Percentiles rank a stretch among this genome's conserved stretches.
Evolutionary conservation across 2,329 filamentous ascomycete genomes (phyloP).

Genomic region (Aspergillus terreus): DNA sequence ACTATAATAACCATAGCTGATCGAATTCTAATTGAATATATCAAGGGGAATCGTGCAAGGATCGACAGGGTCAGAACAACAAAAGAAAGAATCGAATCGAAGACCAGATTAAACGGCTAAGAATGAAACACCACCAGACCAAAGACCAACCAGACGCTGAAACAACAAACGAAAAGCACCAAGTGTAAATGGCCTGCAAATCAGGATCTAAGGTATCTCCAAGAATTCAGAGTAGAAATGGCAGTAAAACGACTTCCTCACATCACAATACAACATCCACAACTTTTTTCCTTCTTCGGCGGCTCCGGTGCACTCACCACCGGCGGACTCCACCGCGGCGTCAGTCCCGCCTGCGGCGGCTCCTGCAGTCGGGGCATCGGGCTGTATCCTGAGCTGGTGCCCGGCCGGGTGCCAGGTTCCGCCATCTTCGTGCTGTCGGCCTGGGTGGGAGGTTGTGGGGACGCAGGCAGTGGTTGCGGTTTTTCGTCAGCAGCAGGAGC

Average conservation of each 20-base stretch:
- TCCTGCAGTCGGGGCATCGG: conserved; percentile 47
- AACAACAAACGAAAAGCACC: not conserved
- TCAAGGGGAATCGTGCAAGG: conserved; percentile 7
- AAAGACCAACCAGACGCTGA: not conserved
- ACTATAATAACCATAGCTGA: not conserved
- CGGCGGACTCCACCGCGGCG: conserved; percentile 40
- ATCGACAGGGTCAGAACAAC: conserved; percentile 4
- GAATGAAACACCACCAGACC: conserved; percentile 1
- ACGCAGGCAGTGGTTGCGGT: conserved; percentile 11
- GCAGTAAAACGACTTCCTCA: conserved; percentile 37
- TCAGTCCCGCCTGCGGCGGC: conserved; percentile 30
- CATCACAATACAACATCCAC: conserved; percentile 73
- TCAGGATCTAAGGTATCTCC: conserved; percentile 5
- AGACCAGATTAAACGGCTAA: not conserved
- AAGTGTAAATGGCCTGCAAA: not conserved
- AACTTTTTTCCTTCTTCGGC: conserved; percentile 49
- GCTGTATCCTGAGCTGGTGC: conserved; percentile 47
- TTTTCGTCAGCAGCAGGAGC: conserved; percentile 4
- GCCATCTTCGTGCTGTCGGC: conserved; percentile 24
- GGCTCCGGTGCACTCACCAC: conserved; percentile 53
- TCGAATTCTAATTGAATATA: too few relatives aligned
- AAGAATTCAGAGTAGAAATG: not conserved
- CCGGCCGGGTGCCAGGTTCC: conserved; percentile 29
- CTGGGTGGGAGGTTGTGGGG: not conserved
- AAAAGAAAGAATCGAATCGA: not conserved